A percentile compares a stretch with the other conserved stretches of the same genome.
Conservation (phyloP, 2,329 filamentous ascomycete genomes). For the Botrytis paeoniae region DNA sequence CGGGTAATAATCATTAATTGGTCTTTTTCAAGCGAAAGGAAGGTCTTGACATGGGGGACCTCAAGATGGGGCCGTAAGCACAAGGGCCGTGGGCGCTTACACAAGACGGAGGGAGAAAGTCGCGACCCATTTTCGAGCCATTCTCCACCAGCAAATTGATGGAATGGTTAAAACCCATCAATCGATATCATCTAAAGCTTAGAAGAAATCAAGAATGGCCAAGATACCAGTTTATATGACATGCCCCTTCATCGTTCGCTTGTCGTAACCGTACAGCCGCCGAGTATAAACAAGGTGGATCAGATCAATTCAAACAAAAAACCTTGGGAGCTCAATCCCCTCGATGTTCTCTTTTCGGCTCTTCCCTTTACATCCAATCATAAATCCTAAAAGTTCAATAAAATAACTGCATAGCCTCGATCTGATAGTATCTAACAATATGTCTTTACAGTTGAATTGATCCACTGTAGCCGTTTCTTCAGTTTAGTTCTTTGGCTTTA, state of each 20-base stretch:
- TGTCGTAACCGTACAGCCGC: not conserved
- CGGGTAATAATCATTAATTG: not conserved
- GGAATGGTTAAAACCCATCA: not conserved
- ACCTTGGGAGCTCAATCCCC: not conserved
- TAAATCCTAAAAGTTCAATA: not conserved
- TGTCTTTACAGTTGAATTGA: not conserved
- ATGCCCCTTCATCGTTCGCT: constrained; percentile 15
- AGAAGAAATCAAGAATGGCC: not conserved
- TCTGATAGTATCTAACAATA: not conserved
- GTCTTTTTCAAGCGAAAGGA: constrained; percentile 11
- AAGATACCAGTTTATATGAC: not conserved
- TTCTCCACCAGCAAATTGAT: not conserved
- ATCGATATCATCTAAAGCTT: constrained; percentile 7
- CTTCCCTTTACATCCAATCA: not conserved
- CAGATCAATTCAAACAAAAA: not conserved
- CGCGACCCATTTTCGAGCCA: not conserved
- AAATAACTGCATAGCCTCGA: constrained; percentile 14
- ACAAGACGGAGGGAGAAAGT: not conserved
- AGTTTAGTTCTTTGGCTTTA: not conserved
- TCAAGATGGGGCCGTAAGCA: constrained; percentile 5
- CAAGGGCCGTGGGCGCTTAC: constrained; percentile 2
- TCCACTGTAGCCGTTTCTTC: not conserved
- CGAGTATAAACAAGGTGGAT: not conserved
- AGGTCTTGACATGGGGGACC: not conserved
- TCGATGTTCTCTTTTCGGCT: not conserved